phyloP scores from a whole-genome alignment of 164 flowering plant genomes.

The Vitis rotundifolia region DNA sequence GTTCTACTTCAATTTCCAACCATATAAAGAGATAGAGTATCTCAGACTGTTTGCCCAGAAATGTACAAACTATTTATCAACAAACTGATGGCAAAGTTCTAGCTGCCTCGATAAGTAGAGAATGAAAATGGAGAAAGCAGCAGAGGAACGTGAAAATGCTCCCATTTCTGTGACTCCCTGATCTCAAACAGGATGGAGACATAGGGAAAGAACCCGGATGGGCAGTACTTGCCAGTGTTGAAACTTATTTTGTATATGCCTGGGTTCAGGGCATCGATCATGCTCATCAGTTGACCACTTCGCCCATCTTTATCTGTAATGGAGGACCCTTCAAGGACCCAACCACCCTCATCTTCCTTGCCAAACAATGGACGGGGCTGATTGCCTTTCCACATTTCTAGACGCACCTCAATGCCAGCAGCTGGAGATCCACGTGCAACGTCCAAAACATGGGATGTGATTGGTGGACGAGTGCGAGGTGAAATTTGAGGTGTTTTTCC shows the following conservation, averaged over 20 bases:
- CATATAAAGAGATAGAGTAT: too few relatives aligned
- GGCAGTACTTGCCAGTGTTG: slow-evolving; percentile 75
- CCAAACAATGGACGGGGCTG: slow-evolving; percentile 44
- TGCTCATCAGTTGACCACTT: slow-evolving; percentile 66
- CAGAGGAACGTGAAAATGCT: slow-evolving; percentile 96
- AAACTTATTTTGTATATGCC: slow-evolving; percentile 84
- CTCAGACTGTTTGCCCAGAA: too few relatives aligned
- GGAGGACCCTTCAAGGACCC: slow-evolving; percentile 66
- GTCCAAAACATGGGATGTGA: slow-evolving; percentile 93
- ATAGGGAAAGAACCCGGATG: slow-evolving; percentile 82
- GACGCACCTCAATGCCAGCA: slow-evolving; percentile 66
- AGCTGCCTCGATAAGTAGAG: slow-evolving; percentile 94
- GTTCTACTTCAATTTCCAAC: too few relatives aligned
- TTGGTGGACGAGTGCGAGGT: slow-evolving; percentile 74
- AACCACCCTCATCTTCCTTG: slow-evolving; percentile 32
- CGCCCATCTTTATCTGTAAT: slow-evolving; percentile 83
- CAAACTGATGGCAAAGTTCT: slow-evolving; percentile 15
- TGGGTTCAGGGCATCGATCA: slow-evolving; percentile 56
- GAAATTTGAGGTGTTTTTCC: slow-evolving; percentile 34
- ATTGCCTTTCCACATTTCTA: slow-evolving; percentile 71
- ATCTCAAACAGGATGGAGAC: slow-evolving; percentile 87
- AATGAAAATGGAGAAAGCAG: slow-evolving; percentile 89
- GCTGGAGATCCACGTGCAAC: slow-evolving; percentile 81
- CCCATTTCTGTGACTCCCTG: slow-evolving; percentile 62
- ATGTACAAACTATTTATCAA: too few relatives aligned